These are phyloP conservation scores for Boletus albobrunnescens DNA, from an alignment of 1,284 basidiomycete species.

Conservation along the genomic window DNA sequence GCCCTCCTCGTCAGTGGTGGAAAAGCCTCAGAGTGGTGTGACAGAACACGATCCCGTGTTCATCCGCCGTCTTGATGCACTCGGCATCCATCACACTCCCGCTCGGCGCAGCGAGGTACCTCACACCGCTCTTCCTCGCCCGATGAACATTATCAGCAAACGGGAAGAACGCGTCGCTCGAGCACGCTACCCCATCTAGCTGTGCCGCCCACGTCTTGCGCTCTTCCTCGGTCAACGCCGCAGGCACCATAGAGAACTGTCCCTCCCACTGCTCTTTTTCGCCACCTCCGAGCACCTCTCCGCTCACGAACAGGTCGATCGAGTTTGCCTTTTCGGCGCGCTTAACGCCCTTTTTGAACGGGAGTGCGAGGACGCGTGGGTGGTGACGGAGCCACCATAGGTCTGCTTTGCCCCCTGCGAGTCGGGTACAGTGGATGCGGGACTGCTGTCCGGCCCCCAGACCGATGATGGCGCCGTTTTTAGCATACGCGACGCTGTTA, in stretches of 20 bases:
- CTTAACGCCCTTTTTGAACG: slow-evolving; percentile 98
- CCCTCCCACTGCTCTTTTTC: slow-evolving; percentile 92
- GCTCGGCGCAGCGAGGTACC: slow-evolving; percentile 90
- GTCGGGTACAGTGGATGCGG: slow-evolving; percentile 97
- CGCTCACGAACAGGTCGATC: slow-evolving; percentile 94
- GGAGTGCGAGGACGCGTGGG: slow-evolving; percentile 83
- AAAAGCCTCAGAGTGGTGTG: slow-evolving; percentile 81
- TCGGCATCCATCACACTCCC: slow-evolving; percentile 97
- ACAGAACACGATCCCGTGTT: slow-evolving; percentile 83
- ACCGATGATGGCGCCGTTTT: slow-evolving; percentile 90
- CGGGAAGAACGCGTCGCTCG: slow-evolving; percentile 98
- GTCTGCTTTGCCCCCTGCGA: slow-evolving; percentile 98
- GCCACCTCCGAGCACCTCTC: slow-evolving; percentile 80
- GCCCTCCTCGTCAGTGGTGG: slow-evolving; percentile 60
- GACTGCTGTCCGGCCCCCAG: slow-evolving; percentile 98
- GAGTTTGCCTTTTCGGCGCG: slow-evolving; percentile 98
- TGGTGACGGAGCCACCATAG: slow-evolving; percentile 99
- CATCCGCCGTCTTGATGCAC: slow-evolving; percentile 92
- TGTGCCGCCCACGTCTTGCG: slow-evolving; percentile 67
- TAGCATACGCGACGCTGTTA: slow-evolving; percentile 96
- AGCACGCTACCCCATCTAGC: slow-evolving; percentile 85
- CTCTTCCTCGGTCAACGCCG: slow-evolving; percentile 69
- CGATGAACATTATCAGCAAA: slow-evolving; percentile 98
- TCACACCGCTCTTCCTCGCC: slow-evolving; percentile 86
- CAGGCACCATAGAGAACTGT: slow-evolving; percentile 77